Percentiles rank a stretch among this genome's conserved stretches.
Evolutionary conservation across 352 stramenopile genomes (phyloP).

Genomic region (Pythium rhizo-oryzae): DNA sequence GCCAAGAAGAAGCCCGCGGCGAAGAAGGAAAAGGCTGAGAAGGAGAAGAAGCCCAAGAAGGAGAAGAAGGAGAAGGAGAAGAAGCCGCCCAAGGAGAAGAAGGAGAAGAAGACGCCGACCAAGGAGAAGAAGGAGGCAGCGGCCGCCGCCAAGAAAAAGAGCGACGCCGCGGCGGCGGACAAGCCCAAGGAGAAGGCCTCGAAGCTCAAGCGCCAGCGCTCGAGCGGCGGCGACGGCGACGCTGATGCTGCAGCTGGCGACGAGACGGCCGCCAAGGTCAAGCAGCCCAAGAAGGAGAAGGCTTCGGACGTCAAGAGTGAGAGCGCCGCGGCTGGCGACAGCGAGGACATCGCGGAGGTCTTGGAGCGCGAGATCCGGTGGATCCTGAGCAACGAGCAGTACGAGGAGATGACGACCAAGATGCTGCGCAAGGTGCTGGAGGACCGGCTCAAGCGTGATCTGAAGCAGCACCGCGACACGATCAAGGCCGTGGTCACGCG

Average conservation of each 20-base stretch:
- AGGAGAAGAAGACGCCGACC: constrained; percentile 43
- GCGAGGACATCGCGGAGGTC: constrained; percentile 50
- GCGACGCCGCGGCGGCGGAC: not conserved
- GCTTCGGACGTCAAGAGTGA: constrained; percentile 41
- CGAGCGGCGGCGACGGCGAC: not conserved
- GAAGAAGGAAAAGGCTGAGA: constrained; percentile 31
- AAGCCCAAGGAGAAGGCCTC: constrained; percentile 26
- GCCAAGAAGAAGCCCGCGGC: constrained; percentile 23
- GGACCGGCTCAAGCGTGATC: constrained; percentile 65
- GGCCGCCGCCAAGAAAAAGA: constrained; percentile 8
- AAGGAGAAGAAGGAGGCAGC: constrained; percentile 33
- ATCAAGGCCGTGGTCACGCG: constrained; percentile 79
- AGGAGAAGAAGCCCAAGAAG: constrained; percentile 44
- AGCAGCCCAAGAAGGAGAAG: constrained; percentile 48
- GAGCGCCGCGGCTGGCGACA: constrained; percentile 14
- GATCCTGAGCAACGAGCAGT: constrained; percentile 76
- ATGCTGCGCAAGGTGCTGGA: constrained; percentile 78
- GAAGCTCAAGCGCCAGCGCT: constrained; percentile 24
- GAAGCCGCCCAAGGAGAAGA: constrained; percentile 28
- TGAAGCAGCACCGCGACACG: constrained; percentile 70
- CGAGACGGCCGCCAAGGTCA: constrained; percentile 31
- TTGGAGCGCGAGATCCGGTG: constrained; percentile 82
- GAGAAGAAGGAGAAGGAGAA: constrained; percentile 41
- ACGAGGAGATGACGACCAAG: constrained; percentile 87
- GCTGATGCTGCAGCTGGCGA: not conserved